Evolutionary conservation across 2,329 filamentous ascomycete species (phyloP), one percentile per base, ranked within the genome.

Genomic region (Claviceps pazoutovae): DNA sequence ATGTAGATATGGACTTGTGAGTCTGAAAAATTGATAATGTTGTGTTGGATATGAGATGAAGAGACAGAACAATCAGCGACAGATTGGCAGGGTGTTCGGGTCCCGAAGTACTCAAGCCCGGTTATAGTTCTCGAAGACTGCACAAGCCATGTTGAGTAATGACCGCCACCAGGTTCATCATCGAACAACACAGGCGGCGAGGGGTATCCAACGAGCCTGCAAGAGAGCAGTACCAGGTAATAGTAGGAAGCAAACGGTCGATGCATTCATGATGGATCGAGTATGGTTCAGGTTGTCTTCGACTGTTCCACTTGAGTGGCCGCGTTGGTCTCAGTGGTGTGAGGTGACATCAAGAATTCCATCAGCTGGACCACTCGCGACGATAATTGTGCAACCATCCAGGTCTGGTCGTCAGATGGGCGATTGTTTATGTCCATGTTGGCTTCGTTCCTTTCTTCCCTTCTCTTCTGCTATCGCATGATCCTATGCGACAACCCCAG

Each of bases 401-500:
- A 41, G 23, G 16, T 30, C 34, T 30, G 49, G 16, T 23, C 30
- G n/a, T 21, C 46, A 38, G 23, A 45, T 5, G 34, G 23, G 42
- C 45, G 21, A 44, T 47, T 46, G 41, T 30, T 48, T 44, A 51
- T 50, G 34, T 36, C 51, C 51, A 49, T 46, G 46, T 38, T 48
- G 51, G 7, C 30, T 23, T 49, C 30, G 21, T 50, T 47, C 34
- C 45, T 23, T 45, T 26, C 13, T 21, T 7, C 21, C 2, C 30
- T 21, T n/a, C 13, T 26, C 4, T 34, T 42, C 16, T 39, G 19
- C 17, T 14, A 49, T 55, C 53, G 53, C 51, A 36, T 51, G 43
- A 52, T 53, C 53, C 49, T 39, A 48, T 45, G 46, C 34, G 36
- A 46, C 19, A 48, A 34, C 50, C 47, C 45, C 34, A 13, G 48